Conservation (phyloP, 2,329 filamentous ascomycete species). For the Ophiocordyceps robertsii region DNA sequence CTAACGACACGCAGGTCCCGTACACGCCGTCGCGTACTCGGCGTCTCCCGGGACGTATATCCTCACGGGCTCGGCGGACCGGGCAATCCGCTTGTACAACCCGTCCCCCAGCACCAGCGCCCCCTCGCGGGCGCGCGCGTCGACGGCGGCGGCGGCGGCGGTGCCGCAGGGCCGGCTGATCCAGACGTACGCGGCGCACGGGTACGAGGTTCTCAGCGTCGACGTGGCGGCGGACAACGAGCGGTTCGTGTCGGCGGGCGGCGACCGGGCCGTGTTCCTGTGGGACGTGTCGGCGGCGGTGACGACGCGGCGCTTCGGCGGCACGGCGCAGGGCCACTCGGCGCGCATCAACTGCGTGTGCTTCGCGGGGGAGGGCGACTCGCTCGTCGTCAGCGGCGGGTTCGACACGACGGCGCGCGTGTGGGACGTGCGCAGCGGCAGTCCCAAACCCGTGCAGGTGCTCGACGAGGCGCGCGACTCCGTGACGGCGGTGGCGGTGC, state of each 20-base stretch:
- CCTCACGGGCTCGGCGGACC: conserved; percentile 76
- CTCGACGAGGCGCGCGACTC: conserved; percentile 62
- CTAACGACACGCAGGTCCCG: conserved; percentile 38
- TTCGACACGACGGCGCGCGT: conserved; percentile 65
- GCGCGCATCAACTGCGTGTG: conserved; percentile 65
- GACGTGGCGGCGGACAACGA: conserved; percentile 65
- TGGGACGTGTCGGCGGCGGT: conserved; percentile 83
- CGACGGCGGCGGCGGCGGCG: conserved; percentile 9
- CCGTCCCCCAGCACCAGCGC: conserved; percentile 38
- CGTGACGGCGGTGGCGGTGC: conserved; percentile 36
- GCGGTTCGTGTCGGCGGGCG: conserved; percentile 74
- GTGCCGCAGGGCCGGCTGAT: conserved; percentile 50
- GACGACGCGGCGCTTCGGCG: conserved; percentile 62
- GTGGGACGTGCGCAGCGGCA: conserved; percentile 52
- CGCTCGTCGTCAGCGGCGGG: conserved; percentile 57
- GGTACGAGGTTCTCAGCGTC: conserved; percentile 81
- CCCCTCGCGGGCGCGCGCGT: conserved; percentile 12
- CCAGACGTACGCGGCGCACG: conserved; percentile 80
- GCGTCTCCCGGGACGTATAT: conserved; percentile 62
- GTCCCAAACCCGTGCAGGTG: conserved; percentile 54
- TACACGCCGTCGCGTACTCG: conserved; percentile 62
- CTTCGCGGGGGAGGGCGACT: conserved; percentile 66
- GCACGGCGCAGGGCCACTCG: conserved; percentile 45
- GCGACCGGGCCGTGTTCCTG: conserved; percentile 80
- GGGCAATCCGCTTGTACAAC: conserved; percentile 77